A percentile compares a stretch with the other conserved stretches of the same genome.
Conservation (phyloP, 257 asterid species). For the Jacaranda copaia region DNA sequence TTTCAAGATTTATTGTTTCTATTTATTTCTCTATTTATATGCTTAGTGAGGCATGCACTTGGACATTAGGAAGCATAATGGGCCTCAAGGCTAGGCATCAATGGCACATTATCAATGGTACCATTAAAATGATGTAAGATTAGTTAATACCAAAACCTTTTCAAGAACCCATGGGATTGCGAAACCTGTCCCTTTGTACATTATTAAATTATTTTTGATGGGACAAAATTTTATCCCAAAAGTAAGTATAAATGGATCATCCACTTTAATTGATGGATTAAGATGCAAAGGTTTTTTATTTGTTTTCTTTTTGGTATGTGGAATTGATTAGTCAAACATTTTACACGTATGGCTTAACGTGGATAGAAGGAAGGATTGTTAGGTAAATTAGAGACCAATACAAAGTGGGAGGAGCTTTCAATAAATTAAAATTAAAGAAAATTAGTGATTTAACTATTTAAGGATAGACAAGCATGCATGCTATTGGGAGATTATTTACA, state of each 20-base stretch:
- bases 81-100: neutral
- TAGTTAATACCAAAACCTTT: neutral
- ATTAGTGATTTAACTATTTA: too few species aligned
- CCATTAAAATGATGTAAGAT: neutral
- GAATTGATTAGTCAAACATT: constrained; percentile 6
- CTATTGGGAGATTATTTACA: constrained; percentile 8
- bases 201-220: neutral
- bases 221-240: neutral
- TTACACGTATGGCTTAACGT: constrained; percentile 39
- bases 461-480: constrained; percentile 2
- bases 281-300: neutral
- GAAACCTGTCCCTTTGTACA: neutral
- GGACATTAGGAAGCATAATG: neutral
- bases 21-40: too few species aligned
- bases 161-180: neutral
- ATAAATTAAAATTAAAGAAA: neutral
- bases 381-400: constrained; percentile 17
- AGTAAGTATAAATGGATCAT: constrained; percentile 17
- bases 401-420: constrained; percentile 4
- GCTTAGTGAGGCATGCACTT: too few species aligned
- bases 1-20: too few species aligned
- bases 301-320: neutral
- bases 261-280: constrained; percentile 26
- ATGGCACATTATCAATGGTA: neutral
- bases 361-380: constrained; percentile 9